phyloP scores from a whole-genome alignment of 805 yeast genomes.

The Metschnikowia dekortorum region DNA sequence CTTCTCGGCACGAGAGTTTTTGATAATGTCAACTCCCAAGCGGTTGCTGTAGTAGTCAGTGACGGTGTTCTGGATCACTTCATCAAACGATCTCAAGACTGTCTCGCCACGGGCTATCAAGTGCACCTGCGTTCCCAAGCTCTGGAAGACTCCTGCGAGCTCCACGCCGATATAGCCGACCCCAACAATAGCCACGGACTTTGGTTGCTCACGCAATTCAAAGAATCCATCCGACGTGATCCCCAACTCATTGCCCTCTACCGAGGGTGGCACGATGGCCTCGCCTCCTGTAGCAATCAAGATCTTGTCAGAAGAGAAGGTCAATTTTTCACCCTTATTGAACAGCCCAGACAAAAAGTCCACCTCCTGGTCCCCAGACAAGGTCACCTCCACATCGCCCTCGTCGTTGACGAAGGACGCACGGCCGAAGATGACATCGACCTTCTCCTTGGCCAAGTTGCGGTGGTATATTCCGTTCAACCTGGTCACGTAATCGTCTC shows the following conservation, averaged over 20 bases:
- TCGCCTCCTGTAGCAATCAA: constrained; percentile 93
- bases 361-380: constrained; percentile 38
- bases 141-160: constrained; percentile 89
- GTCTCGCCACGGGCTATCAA: constrained; percentile 88
- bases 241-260: constrained; percentile 81
- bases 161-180: constrained; percentile 98
- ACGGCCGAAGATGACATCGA: constrained; percentile 80
- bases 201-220: constrained; percentile 75
- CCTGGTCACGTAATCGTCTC: constrained; percentile 86
- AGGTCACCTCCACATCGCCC: constrained; percentile 73
- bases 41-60: constrained; percentile 75
- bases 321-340: constrained; percentile 50
- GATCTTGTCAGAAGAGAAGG: constrained; percentile 74
- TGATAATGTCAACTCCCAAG: constrained; percentile 75
- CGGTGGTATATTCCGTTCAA: constrained; percentile 91
- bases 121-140: constrained; percentile 81
- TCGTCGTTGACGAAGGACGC: constrained; percentile 64
- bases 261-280: constrained; percentile 62
- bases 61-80: constrained; percentile 68
- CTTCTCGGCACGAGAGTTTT: constrained; percentile 45
- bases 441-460: constrained; percentile 84
- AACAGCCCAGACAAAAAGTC: constrained; percentile 28
- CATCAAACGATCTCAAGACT: constrained; percentile 84
- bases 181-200: constrained; percentile 90
- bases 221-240: constrained; percentile 90